Evolutionary conservation across 345 rosid species (phyloP), one percentile per base, ranked within the genome.

Genomic region (Camelina laxa): DNA sequence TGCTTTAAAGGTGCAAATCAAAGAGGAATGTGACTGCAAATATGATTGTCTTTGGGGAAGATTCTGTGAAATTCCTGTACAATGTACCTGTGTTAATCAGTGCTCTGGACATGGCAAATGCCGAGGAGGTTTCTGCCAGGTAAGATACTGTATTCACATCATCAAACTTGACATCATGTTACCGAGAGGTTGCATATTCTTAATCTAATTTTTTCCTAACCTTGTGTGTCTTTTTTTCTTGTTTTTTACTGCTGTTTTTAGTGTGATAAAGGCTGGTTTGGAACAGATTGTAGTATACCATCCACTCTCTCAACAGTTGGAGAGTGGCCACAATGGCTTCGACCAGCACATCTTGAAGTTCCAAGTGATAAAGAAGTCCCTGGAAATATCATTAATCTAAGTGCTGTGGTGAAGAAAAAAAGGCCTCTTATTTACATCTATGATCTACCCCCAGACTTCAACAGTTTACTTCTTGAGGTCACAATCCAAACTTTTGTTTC

Each of bases 61-160:
- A 21, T 90, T 88, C 78, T 94, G 98, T 74, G 98, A 94, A 85
- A 84, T 87, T 56, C 87, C 96, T 51, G 97, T 92, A 70, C 87
- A 78, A 63, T 80, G 83, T 80, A 86, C 84, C 21, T 94, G 97
- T 81, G 82, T 91, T 72, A 91, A 91, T 79, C 98, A 91, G 81
- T 94, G 97, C 84, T 88, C 96, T 78, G 84, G 90, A 71, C 89
- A 84, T 76, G 97, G 98, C 6, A 80, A 86, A 79, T 94, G 97
- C 80, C 87, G 91, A 62, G 96, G 97, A 76, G 98, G 98, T 75
- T 94, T 85, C 82, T 94, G 98, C 79, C 86, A 92, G 97, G 98
- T 91, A 80, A 50, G 42, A 42, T 35, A 42, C 15, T 2, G 6
- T 30, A 50, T 9, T 21, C 60, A 71, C 36, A 17, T 51, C 31